These are phyloP conservation scores for Linderniella brevidens DNA, from an alignment of 257 asterid genomes.

Conservation along the genomic window DNA sequence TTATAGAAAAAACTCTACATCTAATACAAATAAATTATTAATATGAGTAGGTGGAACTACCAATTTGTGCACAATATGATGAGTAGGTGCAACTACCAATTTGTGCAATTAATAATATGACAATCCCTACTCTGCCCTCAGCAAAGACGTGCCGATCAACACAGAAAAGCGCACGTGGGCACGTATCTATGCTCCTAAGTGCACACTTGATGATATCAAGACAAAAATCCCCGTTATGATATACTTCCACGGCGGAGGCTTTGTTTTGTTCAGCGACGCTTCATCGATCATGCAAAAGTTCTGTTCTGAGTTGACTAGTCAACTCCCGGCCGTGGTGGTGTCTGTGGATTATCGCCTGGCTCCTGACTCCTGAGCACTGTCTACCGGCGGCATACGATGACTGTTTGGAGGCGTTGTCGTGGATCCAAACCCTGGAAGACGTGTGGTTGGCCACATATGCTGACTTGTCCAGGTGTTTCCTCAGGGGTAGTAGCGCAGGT, in stretches of 20 bases:
- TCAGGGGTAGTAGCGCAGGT: slow-evolving; percentile 47
- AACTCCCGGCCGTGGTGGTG: slow-evolving; percentile 22
- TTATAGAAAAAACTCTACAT: too few relatives aligned
- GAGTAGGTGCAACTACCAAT: too few relatives aligned
- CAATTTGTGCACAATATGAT: too few relatives aligned
- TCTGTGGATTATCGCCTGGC: slow-evolving; percentile 36
- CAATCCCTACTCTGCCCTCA: slow-evolving; percentile 12
- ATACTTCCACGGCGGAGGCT: slow-evolving; percentile 48
- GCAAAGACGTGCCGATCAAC: slow-evolving; percentile 26
- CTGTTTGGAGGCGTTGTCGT: slow-evolving; percentile 19
- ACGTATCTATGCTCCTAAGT: slow-evolving; percentile 20
- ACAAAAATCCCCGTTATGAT: slow-evolving; percentile 21
- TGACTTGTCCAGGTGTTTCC: slow-evolving; percentile 25
- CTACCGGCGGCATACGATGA: slow-evolving; percentile 53
- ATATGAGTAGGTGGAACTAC: too few relatives aligned
- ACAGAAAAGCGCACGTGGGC: slow-evolving; percentile 14
- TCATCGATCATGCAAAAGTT: slow-evolving; percentile 6
- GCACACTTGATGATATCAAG: neutral
- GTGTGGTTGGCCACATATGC: slow-evolving; percentile 31
- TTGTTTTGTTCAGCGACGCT: slow-evolving; percentile 14
- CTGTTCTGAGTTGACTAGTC: slow-evolving; percentile 6
- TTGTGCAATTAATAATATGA: too few relatives aligned
- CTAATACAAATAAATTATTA: too few relatives aligned
- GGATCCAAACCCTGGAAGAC: slow-evolving; percentile 16
- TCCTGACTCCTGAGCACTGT: slow-evolving; percentile 51